These are phyloP conservation scores for Solanum virginianum DNA, from an alignment of 257 asterid species.

Conservation along the genomic window DNA sequence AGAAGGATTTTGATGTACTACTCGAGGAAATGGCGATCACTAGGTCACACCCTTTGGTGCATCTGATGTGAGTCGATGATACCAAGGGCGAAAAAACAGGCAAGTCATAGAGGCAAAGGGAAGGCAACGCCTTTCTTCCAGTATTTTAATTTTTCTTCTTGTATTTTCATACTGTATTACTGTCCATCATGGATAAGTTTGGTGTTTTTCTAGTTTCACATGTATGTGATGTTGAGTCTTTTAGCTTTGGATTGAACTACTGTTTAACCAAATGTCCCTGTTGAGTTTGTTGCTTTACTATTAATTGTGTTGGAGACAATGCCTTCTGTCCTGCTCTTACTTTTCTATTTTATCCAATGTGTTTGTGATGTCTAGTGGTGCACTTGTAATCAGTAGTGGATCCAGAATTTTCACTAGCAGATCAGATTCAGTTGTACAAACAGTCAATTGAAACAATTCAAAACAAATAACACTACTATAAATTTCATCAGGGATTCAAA, in stretches of 20 bases:
- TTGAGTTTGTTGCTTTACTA: not conserved
- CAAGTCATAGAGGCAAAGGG: constrained; percentile 66
- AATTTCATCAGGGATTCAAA: not conserved
- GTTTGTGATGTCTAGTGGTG: not conserved
- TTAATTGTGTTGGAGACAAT: not conserved
- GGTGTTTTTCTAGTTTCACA: not conserved
- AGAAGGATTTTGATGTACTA: constrained; percentile 2
- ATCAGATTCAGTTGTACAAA: not conserved
- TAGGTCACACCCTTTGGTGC: not conserved
- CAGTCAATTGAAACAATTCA: not conserved
- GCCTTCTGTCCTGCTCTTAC: not conserved
- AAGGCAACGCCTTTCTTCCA: constrained; percentile 67
- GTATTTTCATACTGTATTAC: not conserved
- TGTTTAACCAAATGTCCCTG: not conserved
- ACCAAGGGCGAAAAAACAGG: constrained; percentile 11
- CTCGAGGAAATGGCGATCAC: constrained; percentile 1
- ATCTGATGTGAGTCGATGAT: not conserved
- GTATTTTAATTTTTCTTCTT: constrained; percentile 3
- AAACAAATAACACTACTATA: not conserved
- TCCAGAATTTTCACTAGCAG: fast-evolving
- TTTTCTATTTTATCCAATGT: not conserved
- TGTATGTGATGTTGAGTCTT: not conserved
- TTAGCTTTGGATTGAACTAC: not conserved
- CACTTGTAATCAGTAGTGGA: not conserved
- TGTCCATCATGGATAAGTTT: not conserved